These are phyloP conservation scores for Coemansia guatemalensis DNA, from an alignment of 192 early-diverging fungal genomes.

Conservation along the genomic window DNA sequence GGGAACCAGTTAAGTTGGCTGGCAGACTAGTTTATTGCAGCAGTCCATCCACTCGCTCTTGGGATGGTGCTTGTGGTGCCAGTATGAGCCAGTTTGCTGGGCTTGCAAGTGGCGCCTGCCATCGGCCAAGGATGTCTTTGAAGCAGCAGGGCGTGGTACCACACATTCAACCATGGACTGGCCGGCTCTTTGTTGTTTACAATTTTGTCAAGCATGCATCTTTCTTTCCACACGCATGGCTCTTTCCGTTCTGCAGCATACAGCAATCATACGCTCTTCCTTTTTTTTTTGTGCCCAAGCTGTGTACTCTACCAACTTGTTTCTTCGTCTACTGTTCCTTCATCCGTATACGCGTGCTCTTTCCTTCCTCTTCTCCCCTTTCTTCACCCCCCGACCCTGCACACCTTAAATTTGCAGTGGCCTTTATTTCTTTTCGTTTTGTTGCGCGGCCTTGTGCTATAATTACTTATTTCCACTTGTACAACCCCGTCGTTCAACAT, in stretches of 20 bases:
- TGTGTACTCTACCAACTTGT: not conserved
- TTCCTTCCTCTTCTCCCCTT: slow-evolving; percentile 10
- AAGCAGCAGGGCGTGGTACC: not conserved
- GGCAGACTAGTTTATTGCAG: not conserved
- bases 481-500: not conserved
- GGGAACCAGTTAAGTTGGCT: not conserved
- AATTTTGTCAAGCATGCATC: not conserved
- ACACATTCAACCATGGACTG: not conserved
- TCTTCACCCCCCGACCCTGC: slow-evolving; percentile 4
- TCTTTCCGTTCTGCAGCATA: not conserved
- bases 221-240: not conserved
- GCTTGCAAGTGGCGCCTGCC: not conserved
- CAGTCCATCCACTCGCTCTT: not conserved
- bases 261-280: slow-evolving; percentile 1
- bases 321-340: not conserved
- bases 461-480: not conserved
- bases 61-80: not conserved
- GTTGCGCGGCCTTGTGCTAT: slow-evolving; percentile 6
- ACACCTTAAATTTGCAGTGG: slow-evolving; percentile 1
- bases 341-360: slow-evolving; percentile 6
- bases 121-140: not conserved
- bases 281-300: slow-evolving; percentile 2
- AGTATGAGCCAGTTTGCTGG: not conserved
- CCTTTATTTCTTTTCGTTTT: slow-evolving; percentile 4
- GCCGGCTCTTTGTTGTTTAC: not conserved